Evolutionary conservation across 495 filamentous ascomycete species (phyloP).

Genomic region (Thermothielavioides terrestris): DNA sequence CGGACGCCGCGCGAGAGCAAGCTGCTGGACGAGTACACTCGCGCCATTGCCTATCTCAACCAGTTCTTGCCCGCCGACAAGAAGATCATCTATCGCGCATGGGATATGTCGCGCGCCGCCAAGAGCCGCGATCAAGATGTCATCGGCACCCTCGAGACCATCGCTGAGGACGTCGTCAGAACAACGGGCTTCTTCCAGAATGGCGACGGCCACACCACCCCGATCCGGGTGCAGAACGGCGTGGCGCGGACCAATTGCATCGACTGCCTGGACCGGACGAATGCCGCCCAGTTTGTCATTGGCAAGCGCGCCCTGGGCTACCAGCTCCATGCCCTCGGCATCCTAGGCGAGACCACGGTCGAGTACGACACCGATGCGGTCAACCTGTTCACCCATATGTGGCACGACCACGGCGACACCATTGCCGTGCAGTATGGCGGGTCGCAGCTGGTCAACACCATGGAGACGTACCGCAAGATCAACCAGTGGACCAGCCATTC

Average conservation of each 20-base stretch:
- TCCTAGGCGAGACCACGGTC: slow-evolving; percentile 68
- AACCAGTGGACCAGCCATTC: slow-evolving; percentile 98
- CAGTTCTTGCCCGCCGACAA: slow-evolving; percentile 80
- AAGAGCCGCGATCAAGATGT: slow-evolving; percentile 95
- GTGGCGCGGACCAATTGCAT: slow-evolving; percentile 96
- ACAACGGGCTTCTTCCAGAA: slow-evolving; percentile 94
- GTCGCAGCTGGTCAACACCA: slow-evolving; percentile 95
- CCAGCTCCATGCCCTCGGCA: slow-evolving; percentile 86
- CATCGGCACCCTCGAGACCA: slow-evolving; percentile 79
- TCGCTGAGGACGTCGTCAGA: slow-evolving; percentile 75
- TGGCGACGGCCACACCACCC: slow-evolving; percentile 55
- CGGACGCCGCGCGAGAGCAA: slow-evolving; percentile 90
- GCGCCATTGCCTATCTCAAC: slow-evolving; percentile 86
- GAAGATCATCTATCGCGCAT: slow-evolving; percentile 86
- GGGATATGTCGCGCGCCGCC: slow-evolving; percentile 95
- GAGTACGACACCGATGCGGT: slow-evolving; percentile 94
- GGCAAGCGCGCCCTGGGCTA: slow-evolving; percentile 90
- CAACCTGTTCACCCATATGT: slow-evolving; percentile 95
- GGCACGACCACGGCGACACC: slow-evolving; percentile 91
- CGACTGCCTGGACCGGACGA: slow-evolving; percentile 92
- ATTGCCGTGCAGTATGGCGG: slow-evolving; percentile 98
- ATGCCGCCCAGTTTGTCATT: slow-evolving; percentile 95
- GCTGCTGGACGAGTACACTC: slow-evolving; percentile 76
- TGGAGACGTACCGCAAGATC: slow-evolving; percentile 97
- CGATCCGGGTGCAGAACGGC: slow-evolving; percentile 75